phyloP scores from a whole-genome alignment of 2,329 filamentous ascomycete genomes.

The Tolypocladium amazonense region DNA sequence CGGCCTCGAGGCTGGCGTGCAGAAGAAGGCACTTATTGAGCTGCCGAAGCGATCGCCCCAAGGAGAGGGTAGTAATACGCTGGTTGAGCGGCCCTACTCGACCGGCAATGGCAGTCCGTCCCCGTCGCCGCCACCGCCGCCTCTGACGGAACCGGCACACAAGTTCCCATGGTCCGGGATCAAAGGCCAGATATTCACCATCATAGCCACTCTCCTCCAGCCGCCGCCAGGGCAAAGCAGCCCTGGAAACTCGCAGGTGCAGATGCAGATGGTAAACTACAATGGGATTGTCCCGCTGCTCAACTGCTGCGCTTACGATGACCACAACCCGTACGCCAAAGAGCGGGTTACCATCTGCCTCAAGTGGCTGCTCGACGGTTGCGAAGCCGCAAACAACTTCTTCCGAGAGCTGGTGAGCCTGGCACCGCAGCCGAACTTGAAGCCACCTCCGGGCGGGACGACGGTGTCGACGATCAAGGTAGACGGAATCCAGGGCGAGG shows the following conservation, averaged over 20 bases:
- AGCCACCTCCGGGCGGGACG: constrained; percentile 21
- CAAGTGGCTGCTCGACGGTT: constrained; percentile 72
- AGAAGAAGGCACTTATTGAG: constrained; percentile 61
- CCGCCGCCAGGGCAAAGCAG: constrained; percentile 55
- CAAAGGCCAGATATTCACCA: constrained; percentile 86
- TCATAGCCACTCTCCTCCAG: constrained; percentile 81
- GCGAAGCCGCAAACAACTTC: constrained; percentile 60
- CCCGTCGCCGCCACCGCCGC: constrained; percentile 27
- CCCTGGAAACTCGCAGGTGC: constrained; percentile 62
- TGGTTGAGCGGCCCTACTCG: constrained; percentile 57
- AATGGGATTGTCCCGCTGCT: constrained; percentile 81
- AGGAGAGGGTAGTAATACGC: constrained; percentile 13
- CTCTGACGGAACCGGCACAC: constrained; percentile 52
- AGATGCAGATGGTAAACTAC: constrained; percentile 76
- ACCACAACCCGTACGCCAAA: constrained; percentile 87
- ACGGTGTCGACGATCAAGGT: constrained; percentile 36
- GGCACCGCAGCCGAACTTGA: constrained; percentile 27
- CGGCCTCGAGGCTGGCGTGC: constrained; percentile 78
- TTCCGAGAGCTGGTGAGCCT: constrained; percentile 51
- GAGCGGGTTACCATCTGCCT: constrained; percentile 83
- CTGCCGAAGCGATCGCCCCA: constrained; percentile 19
- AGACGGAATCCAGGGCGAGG: constrained; percentile 45
- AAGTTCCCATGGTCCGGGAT: constrained; percentile 62
- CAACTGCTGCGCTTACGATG: constrained; percentile 83
- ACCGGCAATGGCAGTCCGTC: constrained; percentile 16